Base-by-base conservation (phyloP, 495 filamentous ascomycete species). In the Xylaria grammica region DNA sequence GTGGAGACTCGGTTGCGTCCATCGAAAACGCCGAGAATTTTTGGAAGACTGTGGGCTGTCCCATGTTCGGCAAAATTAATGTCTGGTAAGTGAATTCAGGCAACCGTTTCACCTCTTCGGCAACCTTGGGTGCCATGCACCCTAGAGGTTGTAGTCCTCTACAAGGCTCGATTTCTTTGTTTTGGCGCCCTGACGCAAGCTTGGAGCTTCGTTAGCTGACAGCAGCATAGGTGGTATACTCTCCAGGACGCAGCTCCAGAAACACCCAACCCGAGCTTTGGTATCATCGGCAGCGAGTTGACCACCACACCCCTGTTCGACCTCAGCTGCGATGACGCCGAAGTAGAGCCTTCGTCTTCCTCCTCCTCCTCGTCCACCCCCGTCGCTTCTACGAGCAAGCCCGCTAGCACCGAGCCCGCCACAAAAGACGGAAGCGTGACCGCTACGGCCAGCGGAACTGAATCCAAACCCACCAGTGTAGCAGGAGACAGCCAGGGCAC, bases 11-110 rank as follows among this genome's bases (percentile, higher is more conserved):
- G 56, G 78, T 89, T 8, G 83, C 94, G 24, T 86, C 78, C 20
- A 53, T 75, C 27, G 79, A 77, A n/a, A 96, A 95, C 72, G 90
- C 92, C 30, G 83, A 90, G 82, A 82, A 74, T 27, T 97, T 87
- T 80, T 97, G 91, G 91, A 82, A 91, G 63, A 74, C 88, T 50
- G 89, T 94, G 60, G 91, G 86, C 27, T 97, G 94, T 84, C 61
- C 73, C 56, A 76, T 91, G 38, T 87, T 93, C 64, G 88, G 80
- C 32, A 36, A 57, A 1, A 78, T 78, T 75, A 92, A 91, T 77
- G 87, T 86, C 59, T 96, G 85, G 84, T 96, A 60, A 50, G 57
- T 11, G 13, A 8, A n/a, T 50, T 30, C 8, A 3, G 86, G 85
- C 92, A 89, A 80, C 4, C n/a, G 9, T 26, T 4, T 20, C 46